A percentile compares a stretch with the other conserved stretches of the same genome.
Conservation (phyloP, 768 basidiomycete genomes). For the Tulasnella calospora region DNA sequence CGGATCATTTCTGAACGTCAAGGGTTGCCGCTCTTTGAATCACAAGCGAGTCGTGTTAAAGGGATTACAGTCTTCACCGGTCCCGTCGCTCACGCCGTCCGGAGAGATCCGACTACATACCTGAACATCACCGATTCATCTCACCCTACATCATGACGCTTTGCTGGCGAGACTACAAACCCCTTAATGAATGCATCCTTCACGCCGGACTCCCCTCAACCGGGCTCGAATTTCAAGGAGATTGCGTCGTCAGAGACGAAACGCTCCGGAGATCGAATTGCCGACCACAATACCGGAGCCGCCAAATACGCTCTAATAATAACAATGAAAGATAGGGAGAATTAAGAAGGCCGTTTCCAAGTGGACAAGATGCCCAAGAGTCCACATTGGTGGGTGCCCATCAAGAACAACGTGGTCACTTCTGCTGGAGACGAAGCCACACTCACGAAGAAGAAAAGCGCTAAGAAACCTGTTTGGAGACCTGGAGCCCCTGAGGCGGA, state of each 20-base stretch:
- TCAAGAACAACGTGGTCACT: constrained; percentile 25
- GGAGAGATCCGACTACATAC: constrained; percentile 70
- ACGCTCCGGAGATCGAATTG: constrained; percentile 76
- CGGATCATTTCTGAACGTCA: constrained; percentile 63
- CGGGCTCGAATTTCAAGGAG: constrained; percentile 72
- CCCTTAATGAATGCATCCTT: constrained; percentile 85
- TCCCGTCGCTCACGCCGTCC: constrained; percentile 55
- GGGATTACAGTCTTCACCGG: constrained; percentile 67
- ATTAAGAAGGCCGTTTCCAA: constrained; percentile 37
- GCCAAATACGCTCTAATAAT: constrained; percentile 63
- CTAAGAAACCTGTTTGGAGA: too few species aligned
- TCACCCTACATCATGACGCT: constrained; percentile 68
- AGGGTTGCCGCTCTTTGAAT: constrained; percentile 65
- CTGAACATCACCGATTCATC: constrained; percentile 64
- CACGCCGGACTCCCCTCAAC: constrained; percentile 75
- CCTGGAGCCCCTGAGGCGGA: too few species aligned
- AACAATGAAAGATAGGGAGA: background rate
- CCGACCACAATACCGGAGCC: constrained; percentile 32
- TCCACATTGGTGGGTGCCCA: constrained; percentile 76
- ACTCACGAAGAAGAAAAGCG: too few species aligned
- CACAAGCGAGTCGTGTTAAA: constrained; percentile 62
- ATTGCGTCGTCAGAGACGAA: constrained; percentile 74
- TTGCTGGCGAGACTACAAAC: constrained; percentile 86
- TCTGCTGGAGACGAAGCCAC: constrained; percentile 35
- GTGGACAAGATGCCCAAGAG: constrained; percentile 52